phyloP scores from a whole-genome alignment of 1,284 basidiomycete genomes.

The Rhodofomes roseus region DNA sequence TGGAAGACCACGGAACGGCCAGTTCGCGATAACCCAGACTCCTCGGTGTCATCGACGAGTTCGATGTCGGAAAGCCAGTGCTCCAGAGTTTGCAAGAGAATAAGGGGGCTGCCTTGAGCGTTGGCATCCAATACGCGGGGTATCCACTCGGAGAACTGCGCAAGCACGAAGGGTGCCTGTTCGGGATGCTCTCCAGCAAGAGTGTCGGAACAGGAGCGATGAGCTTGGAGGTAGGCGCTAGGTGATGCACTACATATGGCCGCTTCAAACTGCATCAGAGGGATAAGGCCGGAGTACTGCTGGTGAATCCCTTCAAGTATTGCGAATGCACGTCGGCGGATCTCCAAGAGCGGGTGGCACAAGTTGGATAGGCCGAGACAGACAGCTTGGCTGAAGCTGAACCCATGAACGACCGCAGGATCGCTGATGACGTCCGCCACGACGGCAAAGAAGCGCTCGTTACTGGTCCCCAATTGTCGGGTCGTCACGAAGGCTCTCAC shows the following conservation, averaged over 20 bases:
- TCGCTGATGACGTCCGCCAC: slow-evolving; percentile 73
- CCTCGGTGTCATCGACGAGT: slow-evolving; percentile 58
- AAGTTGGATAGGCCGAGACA: slow-evolving; percentile 86
- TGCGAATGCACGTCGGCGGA: slow-evolving; percentile 77
- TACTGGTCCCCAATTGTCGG: slow-evolving; percentile 50
- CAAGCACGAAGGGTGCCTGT: slow-evolving; percentile 66
- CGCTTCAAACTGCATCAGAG: slow-evolving; percentile 72
- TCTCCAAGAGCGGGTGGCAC: slow-evolving; percentile 66
- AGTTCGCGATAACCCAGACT: slow-evolving; percentile 48
- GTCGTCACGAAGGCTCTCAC: slow-evolving; percentile 68
- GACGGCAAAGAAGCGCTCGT: slow-evolving; percentile 75
- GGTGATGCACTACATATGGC: slow-evolving; percentile 74
- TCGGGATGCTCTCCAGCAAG: slow-evolving; percentile 80
- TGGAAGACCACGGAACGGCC: slow-evolving; percentile 77
- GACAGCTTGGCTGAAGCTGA: slow-evolving; percentile 74
- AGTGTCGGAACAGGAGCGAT: slow-evolving; percentile 73
- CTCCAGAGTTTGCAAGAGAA: slow-evolving; percentile 72
- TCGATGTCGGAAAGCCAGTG: slow-evolving; percentile 79
- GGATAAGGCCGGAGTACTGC: slow-evolving; percentile 54
- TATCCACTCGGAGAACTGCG: slow-evolving; percentile 74
- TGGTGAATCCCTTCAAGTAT: slow-evolving; percentile 76
- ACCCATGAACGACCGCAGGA: slow-evolving; percentile 46
- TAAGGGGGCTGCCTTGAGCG: slow-evolving; percentile 43
- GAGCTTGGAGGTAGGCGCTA: slow-evolving; percentile 79
- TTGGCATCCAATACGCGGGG: slow-evolving; percentile 60